Evolutionary conservation across 768 basidiomycete species (phyloP).

Genomic region (Coprinellus aureogranulatus): DNA sequence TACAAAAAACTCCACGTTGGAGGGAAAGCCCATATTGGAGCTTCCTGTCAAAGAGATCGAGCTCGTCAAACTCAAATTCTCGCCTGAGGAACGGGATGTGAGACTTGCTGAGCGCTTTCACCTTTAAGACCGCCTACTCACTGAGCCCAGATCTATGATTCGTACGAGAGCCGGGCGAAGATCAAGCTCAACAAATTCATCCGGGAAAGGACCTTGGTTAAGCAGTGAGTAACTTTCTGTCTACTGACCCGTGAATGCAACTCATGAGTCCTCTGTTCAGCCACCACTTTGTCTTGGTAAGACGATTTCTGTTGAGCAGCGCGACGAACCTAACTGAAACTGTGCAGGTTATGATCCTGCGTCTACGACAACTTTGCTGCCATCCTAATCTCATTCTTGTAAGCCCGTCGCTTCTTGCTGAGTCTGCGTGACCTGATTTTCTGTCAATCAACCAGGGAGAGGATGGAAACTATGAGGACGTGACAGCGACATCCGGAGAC

Average conservation of each 20-base stretch:
- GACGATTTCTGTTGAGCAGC: too few relatives aligned
- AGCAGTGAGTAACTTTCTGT: slow-evolving; percentile 51
- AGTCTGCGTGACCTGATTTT: background rate
- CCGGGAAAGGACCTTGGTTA: slow-evolving; percentile 60
- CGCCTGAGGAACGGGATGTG: slow-evolving; percentile 63
- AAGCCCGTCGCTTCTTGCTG: slow-evolving; percentile 14
- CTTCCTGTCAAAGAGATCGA: slow-evolving; percentile 62
- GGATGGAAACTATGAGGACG: slow-evolving; percentile 46
- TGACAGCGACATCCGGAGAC: slow-evolving; percentile 44
- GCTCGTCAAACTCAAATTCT: slow-evolving; percentile 59
- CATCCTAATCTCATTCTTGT: slow-evolving; percentile 73
- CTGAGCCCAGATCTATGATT: slow-evolving; percentile 49
- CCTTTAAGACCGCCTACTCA: background rate
- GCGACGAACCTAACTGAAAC: background rate
- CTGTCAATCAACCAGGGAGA: slow-evolving; percentile 8
- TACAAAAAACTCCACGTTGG: slow-evolving; percentile 63
- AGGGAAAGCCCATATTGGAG: slow-evolving; percentile 67
- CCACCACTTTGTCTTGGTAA: slow-evolving; percentile 48
- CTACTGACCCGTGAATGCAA: background rate
- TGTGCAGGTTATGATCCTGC: slow-evolving; percentile 65
- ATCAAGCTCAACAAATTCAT: slow-evolving; percentile 61
- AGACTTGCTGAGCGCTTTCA: slow-evolving; percentile 9
- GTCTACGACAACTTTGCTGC: slow-evolving; percentile 70
- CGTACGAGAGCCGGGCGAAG: slow-evolving; percentile 53
- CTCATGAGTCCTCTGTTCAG: slow-evolving; percentile 25